Base-by-base conservation (phyloP, 306 rosid genomes). In the Amphicarpaea edgeworthii region DNA sequence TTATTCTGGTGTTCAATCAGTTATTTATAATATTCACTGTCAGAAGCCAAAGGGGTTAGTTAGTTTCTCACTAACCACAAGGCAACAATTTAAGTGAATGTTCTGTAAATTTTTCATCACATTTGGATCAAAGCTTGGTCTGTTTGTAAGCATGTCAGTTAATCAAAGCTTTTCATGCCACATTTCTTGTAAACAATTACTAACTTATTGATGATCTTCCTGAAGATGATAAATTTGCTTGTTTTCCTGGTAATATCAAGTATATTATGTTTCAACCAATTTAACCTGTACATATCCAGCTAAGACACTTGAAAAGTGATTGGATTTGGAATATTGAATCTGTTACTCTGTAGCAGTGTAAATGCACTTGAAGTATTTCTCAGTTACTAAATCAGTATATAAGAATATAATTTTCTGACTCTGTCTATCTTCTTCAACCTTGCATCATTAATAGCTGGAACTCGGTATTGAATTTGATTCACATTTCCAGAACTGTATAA, bases 381-480 rank as follows among this genome's bases (percentile, higher is more conserved):
- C 32, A 21, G 46, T 54, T 54, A 58, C 28, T 46, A 45, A 34
- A 57, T 63, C 50, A 19, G 21, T 21, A 12, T 65, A 16, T 63
- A 45, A 66, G 37, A 67, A 66, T 34, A 17, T 55, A 68, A 75
- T 53, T 16, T 59, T 63, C 40, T 28, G 20, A 37, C 42, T 51
- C 72, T 40, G 46, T 45, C 20, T n/a, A 54, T 34, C 51, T 63
- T 54, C 43, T 51, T 53, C 68, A 61, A 51, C 43, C 75, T 53
- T 51, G 21, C 49, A 30, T 67, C 64, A 43, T 78, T 68, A n/a
- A 51, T 68, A 55, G 16, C 73, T 50, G 55, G 64, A 73, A 40
- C 55, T 71, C 47, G 11, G 12, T 43, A 20, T 51, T 54, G 16
- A 61, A 70, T 76, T 72, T 76, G 74, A 53, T 61, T 37, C 12